phyloP scores from a whole-genome alignment of 2,329 filamentous ascomycete species.

The Sporothrix protearum region DNA sequence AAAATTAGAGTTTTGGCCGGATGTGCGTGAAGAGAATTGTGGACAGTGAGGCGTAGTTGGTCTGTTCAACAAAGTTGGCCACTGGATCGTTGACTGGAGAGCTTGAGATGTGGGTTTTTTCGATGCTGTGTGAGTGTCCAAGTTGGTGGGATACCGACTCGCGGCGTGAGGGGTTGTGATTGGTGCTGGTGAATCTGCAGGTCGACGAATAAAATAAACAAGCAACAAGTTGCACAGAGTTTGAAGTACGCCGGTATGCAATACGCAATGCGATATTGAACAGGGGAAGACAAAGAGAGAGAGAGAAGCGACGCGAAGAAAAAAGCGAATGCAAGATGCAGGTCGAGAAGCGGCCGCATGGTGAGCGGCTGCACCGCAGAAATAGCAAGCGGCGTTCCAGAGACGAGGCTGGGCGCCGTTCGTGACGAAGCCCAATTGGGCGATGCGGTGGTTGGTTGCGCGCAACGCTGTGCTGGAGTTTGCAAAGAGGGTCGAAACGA shows the following conservation, averaged over 20 bases:
- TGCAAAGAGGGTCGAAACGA: slow-evolving; percentile 3
- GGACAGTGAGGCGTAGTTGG: not conserved
- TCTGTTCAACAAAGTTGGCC: not conserved
- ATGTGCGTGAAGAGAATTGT: not conserved
- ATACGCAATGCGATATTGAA: not conserved
- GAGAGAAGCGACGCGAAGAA: not conserved
- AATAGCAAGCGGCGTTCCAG: slow-evolving; percentile 20
- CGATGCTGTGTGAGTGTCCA: not conserved
- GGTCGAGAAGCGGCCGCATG: slow-evolving; percentile 9
- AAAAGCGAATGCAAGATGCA: not conserved
- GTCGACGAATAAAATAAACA: not conserved
- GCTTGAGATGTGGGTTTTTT: not conserved
- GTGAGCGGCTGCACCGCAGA: slow-evolving; percentile 20
- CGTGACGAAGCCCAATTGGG: not conserved
- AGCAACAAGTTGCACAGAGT: not conserved
- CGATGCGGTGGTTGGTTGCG: slow-evolving; percentile 15
- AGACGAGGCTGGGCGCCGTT: slow-evolving; percentile 18
- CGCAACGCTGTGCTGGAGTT: not conserved
- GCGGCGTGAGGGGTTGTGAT: not conserved
- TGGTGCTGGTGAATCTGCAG: not conserved
- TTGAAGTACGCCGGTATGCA: not conserved
- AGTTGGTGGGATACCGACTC: not conserved
- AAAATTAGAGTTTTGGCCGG: not conserved
- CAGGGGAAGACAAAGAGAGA: not conserved
- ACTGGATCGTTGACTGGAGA: not conserved